phyloP scores from a whole-genome alignment of 306 rosid species.

The Quercus bicolor region DNA sequence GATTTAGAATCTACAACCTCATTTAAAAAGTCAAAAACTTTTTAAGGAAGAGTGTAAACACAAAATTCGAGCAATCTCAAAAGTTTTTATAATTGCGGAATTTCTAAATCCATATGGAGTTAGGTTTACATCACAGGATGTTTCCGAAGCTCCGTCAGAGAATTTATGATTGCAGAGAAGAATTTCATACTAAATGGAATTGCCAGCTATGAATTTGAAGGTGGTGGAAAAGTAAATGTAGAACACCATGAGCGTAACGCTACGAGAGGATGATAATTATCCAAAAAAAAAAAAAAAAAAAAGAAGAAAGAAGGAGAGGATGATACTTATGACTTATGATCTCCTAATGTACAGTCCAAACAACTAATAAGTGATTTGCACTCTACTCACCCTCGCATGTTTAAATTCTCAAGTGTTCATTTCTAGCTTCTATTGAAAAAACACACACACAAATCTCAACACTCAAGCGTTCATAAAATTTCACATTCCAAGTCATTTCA shows the following conservation, averaged over 20 bases:
- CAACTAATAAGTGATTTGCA: neutral
- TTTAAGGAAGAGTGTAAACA: too few relatives aligned
- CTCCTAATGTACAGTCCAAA: slow-evolving; percentile 34
- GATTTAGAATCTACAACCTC: too few relatives aligned
- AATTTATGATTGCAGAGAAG: slow-evolving; percentile 40
- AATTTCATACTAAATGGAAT: slow-evolving; percentile 31
- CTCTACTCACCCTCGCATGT: too few relatives aligned
- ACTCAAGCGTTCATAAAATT: too few relatives aligned
- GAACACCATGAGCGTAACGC: slow-evolving; percentile 35
- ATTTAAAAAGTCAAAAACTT: too few relatives aligned
- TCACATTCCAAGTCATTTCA: too few relatives aligned
- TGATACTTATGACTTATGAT: slow-evolving; percentile 32
- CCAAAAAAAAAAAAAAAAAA: too few relatives aligned
- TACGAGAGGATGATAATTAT: slow-evolving; percentile 32
- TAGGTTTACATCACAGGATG: slow-evolving; percentile 55
- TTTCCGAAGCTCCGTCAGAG: slow-evolving; percentile 67
- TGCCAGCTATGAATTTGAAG: slow-evolving; percentile 22
- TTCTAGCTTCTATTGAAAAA: too few relatives aligned
- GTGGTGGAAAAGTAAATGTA: slow-evolving; percentile 27
- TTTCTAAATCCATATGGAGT: slow-evolving; percentile 87
- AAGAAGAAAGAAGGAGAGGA: too few relatives aligned
- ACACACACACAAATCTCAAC: too few relatives aligned
- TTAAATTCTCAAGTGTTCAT: too few relatives aligned
- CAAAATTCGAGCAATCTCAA: slow-evolving; percentile 7
- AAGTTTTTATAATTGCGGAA: slow-evolving; percentile 41